These are phyloP conservation scores for Rosellinia necatrix DNA, from an alignment of 2,329 filamentous ascomycete genomes.

Conservation along the genomic window DNA sequence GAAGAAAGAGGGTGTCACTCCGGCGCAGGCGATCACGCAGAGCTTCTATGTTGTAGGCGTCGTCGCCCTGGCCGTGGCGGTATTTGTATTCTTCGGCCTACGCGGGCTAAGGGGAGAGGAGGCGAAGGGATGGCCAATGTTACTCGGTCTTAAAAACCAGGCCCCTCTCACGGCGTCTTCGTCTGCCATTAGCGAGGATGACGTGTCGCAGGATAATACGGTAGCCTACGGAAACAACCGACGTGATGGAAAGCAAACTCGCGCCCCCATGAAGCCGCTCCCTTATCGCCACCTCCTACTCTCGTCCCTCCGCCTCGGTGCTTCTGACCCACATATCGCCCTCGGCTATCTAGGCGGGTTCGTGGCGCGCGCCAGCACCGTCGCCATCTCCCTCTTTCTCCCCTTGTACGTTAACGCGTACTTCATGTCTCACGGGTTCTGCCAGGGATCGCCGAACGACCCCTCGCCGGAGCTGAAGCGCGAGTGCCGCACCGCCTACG, in stretches of 20 bases:
- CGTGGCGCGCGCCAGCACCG: conserved; percentile 90
- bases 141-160: conserved; percentile 49
- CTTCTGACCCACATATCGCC: conserved; percentile 76
- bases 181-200: neutral
- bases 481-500: conserved; percentile 84
- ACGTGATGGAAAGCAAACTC: neutral
- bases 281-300: conserved; percentile 65
- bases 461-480: conserved; percentile 77
- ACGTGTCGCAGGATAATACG: neutral
- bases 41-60: conserved; percentile 86
- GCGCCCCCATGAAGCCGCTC: conserved; percentile 41
- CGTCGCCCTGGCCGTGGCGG: conserved; percentile 72
- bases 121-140: conserved; percentile 69
- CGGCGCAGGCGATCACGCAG: conserved; percentile 74
- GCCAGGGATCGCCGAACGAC: conserved; percentile 68
- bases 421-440: conserved; percentile 81
- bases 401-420: conserved; percentile 91
- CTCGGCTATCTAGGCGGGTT: conserved; percentile 93
- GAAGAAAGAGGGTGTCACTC: conserved; percentile 71
- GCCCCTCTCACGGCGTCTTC: neutral
- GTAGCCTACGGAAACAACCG: neutral
- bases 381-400: conserved; percentile 93
- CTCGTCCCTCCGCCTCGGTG: conserved; percentile 70
- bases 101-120: conserved; percentile 72
- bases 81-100: conserved; percentile 80